Base-by-base conservation (phyloP, 106 monocot species). In the Allium fistulosum region DNA sequence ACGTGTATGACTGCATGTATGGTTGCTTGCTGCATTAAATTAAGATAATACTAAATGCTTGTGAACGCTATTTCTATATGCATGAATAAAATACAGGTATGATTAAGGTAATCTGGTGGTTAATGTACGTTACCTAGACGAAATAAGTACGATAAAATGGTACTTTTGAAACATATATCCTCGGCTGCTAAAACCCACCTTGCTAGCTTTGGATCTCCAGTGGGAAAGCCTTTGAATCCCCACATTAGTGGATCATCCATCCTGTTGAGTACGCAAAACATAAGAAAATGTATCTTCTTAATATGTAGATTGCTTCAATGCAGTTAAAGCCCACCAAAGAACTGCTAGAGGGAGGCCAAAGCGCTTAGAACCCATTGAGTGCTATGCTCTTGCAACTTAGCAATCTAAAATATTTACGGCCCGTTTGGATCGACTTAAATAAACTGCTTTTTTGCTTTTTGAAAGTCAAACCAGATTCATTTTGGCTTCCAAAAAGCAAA, bases 211-310 rank as follows among this genome's bases (percentile, higher is more conserved):
- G 97, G 80, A 87, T 99, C 85, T 65, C 75, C 72, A n/a, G 77
- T 77, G 17, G 92, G 97, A 69, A 97, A 97, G 55, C 84, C 92
- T 68, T 83, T 85, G 72, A 92, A 99, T 58, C 97, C 97, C 97
- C 97, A 99, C 89, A 99, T 85, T 63, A 92, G 75, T 59, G 97
- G 92, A 72, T 99, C 92, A 77, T 99, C 97, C 74, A 97, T 76
- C 86, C 96, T 97, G 88, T 55, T 74, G 69, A 48, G 59, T 52
- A 59, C 37, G 45, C 16, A 56, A 15, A 76, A 15, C 14, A 37
- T 63, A 46, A 57, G 16, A 12, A 68, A 48, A 45, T 16, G 28
- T 22, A 64, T 66, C 53, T 26, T 49, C 26, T 51, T 52, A 9
- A 53, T 52, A 51, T 12, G 53, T 16, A 51, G 27, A 28, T 22